A percentile compares a stretch with the other conserved stretches of the same genome.
phyloP scores from a whole-genome alignment of 345 rosid genomes.

The Adansonia digitata region DNA sequence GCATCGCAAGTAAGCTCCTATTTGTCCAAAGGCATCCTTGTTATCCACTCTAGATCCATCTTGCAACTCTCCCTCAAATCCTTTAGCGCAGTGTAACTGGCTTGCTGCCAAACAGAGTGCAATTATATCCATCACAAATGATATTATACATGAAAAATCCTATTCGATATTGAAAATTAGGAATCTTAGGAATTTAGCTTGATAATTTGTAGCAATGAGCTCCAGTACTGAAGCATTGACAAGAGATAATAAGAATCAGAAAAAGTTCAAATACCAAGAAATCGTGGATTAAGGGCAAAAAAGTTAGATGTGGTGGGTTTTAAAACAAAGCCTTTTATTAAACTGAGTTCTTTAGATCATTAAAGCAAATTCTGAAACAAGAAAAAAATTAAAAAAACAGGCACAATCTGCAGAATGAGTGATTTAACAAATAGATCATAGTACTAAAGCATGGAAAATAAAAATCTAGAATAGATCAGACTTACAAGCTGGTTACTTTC shows the following conservation, averaged over 20 bases:
- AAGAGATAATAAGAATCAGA: neutral
- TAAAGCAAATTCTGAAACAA: neutral
- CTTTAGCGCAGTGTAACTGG: constrained; percentile 37
- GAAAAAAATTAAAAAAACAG: neutral
- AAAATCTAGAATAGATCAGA: neutral
- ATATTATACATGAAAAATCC: neutral
- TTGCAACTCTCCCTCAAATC: constrained; percentile 72
- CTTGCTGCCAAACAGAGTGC: constrained; percentile 48
- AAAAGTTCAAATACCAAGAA: neutral
- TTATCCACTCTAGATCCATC: constrained; percentile 51
- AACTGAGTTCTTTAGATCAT: neutral
- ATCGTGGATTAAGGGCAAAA: neutral
- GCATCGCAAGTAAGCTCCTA: constrained; percentile 22
- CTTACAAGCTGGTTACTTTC: constrained; percentile 82
- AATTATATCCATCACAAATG: constrained; percentile 4
- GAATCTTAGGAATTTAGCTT: neutral
- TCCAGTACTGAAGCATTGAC: neutral
- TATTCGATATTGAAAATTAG: neutral
- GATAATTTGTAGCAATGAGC: neutral
- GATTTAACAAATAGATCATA: neutral
- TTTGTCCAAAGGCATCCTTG: constrained; percentile 37
- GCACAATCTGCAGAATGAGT: neutral
- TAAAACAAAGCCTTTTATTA: neutral
- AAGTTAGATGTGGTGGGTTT: neutral
- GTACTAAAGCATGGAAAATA: neutral